Conservation (phyloP, 1,284 basidiomycete species). For the Dichomitus squalens region DNA sequence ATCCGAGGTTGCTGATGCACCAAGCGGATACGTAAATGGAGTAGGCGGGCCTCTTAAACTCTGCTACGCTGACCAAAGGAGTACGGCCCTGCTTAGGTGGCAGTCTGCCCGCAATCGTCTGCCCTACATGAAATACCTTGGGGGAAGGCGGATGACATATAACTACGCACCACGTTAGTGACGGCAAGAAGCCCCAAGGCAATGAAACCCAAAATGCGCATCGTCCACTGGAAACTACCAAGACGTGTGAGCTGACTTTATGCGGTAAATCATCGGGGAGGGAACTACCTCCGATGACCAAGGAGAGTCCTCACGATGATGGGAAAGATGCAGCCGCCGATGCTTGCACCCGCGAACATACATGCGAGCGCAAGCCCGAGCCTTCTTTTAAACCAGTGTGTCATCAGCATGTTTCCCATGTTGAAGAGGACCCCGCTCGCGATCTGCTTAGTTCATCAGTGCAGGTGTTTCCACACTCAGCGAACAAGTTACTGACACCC, state of each 20-base stretch:
- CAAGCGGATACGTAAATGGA: background rate
- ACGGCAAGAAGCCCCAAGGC: constrained; percentile 43
- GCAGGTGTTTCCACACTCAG: background rate
- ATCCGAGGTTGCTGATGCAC: background rate
- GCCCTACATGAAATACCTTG: background rate
- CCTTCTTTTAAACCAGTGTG: constrained; percentile 49
- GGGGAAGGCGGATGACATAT: background rate
- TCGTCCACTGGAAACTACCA: constrained; percentile 60
- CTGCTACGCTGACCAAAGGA: background rate
- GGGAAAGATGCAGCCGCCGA: constrained; percentile 47
- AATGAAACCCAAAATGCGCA: constrained; percentile 59
- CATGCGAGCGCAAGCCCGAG: constrained; percentile 42
- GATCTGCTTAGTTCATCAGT: background rate
- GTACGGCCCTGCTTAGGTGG: background rate
- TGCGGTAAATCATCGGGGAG: background rate
- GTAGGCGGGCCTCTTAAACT: background rate
- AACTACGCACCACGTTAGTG: constrained; percentile 40
- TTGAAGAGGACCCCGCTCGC: background rate
- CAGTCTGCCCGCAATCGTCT: background rate
- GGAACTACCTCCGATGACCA: constrained; percentile 33
- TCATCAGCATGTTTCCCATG: background rate
- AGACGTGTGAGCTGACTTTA: too few relatives aligned
- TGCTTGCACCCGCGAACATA: constrained; percentile 39
- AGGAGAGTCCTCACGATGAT: constrained; percentile 42
- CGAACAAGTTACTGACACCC: background rate